These are phyloP conservation scores for Apiospora sp. DNA, from an alignment of 2,329 filamentous ascomycete genomes.

Conservation along the genomic window DNA sequence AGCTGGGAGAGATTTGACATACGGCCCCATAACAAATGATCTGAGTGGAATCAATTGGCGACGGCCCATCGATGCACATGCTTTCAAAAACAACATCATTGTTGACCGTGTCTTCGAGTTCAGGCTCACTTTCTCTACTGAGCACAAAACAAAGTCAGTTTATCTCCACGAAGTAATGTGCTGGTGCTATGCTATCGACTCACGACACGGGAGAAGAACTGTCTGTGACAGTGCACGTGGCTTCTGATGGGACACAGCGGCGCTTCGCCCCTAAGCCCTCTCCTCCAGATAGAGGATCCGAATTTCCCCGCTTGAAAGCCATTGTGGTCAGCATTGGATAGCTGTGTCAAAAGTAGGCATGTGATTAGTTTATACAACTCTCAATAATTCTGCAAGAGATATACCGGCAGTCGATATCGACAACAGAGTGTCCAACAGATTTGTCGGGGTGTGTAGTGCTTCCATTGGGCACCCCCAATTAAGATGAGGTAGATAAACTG, in stretches of 20 bases:
- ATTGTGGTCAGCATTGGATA: background rate
- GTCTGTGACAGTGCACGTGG: background rate
- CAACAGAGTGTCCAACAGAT: no score
- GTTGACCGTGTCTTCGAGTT: no score
- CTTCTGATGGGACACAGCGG: background rate
- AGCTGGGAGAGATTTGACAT: background rate
- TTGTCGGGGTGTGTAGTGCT: no score
- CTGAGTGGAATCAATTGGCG: background rate
- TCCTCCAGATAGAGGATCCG: background rate
- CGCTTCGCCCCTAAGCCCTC: background rate
- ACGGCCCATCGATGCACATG: background rate
- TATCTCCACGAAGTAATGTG: background rate
- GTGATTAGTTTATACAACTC: no score
- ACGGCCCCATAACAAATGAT: background rate
- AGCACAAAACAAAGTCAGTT: background rate
- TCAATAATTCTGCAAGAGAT: no score
- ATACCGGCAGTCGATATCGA: no score
- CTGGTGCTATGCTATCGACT: background rate
- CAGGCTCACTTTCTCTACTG: background rate
- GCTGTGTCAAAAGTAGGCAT: background rate
- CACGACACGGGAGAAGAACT: background rate
- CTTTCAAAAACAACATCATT: background rate
- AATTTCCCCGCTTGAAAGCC: background rate
- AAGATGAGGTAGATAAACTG: no score
- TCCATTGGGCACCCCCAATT: no score